Percentiles rank a stretch among this genome's conserved stretches.
These are phyloP conservation scores for Fusarium hainanense DNA, from an alignment of 2,329 filamentous ascomycete species.

Conservation along the genomic window DNA sequence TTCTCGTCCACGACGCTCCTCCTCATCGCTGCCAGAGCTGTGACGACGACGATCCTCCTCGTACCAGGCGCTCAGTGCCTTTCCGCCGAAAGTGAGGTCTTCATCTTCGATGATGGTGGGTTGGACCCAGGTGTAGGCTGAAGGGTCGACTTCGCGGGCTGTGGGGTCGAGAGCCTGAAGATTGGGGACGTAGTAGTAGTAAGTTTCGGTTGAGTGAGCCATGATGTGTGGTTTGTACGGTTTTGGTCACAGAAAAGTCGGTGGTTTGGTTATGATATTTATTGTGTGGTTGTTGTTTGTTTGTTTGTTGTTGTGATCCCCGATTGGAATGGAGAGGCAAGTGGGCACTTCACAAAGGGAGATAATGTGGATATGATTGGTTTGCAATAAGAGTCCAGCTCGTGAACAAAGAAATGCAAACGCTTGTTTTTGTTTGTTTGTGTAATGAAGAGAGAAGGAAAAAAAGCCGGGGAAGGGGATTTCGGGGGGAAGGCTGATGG, in stretches of 20 bases:
- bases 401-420: conserved; percentile 17
- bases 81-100: conserved; percentile 70
- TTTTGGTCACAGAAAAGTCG: neutral
- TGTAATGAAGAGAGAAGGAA: neutral
- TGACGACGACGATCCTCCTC: conserved; percentile 65
- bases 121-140: conserved; percentile 60
- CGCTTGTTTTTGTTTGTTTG: conserved; percentile 14
- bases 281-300: conserved; percentile 7
- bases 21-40: conserved; percentile 54
- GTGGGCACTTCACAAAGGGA: conserved; percentile 22
- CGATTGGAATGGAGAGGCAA: conserved; percentile 36
- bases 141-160: conserved; percentile 50
- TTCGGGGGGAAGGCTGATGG: conserved; percentile 36
- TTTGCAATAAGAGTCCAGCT: conserved; percentile 31
- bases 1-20: conserved; percentile 54
- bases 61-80: conserved; percentile 69
- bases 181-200: conserved; percentile 52
- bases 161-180: conserved; percentile 49
- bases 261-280: neutral
- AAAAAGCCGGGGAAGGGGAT: conserved; percentile 27
- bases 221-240: conserved; percentile 27
- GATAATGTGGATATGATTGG: conserved; percentile 16
- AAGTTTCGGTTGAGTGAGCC: conserved; percentile 44
- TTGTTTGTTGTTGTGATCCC: neutral
- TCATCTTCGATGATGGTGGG: conserved; percentile 70